phyloP scores from a whole-genome alignment of 306 rosid genomes.

The Styphnolobium japonicum region DNA sequence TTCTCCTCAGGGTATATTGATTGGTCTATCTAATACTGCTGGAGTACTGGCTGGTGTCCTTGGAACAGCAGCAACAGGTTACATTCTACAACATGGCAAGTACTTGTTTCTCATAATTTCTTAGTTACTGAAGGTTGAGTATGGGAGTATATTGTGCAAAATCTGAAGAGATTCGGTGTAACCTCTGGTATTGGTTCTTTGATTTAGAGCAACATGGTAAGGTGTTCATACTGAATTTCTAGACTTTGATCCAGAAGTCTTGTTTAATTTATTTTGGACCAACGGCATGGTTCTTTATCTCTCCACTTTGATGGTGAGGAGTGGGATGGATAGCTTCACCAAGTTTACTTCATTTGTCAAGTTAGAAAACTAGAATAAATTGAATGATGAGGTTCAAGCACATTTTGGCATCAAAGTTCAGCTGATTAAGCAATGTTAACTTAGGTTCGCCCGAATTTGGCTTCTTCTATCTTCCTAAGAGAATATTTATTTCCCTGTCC shows the following conservation, averaged over 20 bases:
- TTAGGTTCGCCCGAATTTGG: neutral
- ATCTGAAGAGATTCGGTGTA: too few species aligned
- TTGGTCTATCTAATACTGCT: constrained; percentile 94
- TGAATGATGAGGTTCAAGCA: neutral
- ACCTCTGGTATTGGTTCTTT: too few species aligned
- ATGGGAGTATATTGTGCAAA: too few species aligned
- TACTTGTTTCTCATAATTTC: neutral
- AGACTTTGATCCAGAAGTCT: neutral
- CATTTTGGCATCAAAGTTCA: neutral
- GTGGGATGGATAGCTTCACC: neutral
- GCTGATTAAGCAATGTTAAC: neutral
- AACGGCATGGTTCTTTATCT: neutral
- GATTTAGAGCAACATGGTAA: too few species aligned
- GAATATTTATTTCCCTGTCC: neutral
- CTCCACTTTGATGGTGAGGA: neutral
- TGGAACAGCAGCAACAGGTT: constrained; percentile 98
- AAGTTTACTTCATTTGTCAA: neutral
- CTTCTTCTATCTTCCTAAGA: neutral
- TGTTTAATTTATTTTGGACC: neutral
- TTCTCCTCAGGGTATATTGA: constrained; percentile 69
- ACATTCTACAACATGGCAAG: constrained; percentile 90
- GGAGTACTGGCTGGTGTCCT: constrained; percentile 99
- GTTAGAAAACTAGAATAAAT: neutral
- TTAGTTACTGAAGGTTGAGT: too few species aligned
- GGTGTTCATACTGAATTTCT: too few species aligned